Base-by-base conservation (phyloP, 2,329 filamentous ascomycete genomes). In the Leptographium wingfieldii region DNA sequence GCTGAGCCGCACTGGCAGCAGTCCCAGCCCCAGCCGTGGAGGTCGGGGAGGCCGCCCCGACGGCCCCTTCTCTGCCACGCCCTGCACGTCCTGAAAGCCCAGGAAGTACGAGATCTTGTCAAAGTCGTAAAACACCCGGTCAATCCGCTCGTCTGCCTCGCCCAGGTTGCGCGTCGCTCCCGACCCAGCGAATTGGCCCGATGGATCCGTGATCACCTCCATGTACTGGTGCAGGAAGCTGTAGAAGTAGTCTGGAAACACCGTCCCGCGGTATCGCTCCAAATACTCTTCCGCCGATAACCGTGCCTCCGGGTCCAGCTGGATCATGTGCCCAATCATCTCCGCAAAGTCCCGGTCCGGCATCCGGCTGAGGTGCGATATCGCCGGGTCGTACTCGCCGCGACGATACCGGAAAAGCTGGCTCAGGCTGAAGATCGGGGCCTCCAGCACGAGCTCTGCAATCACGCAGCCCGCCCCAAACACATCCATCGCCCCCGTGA, bases 381-480 rank as follows among this genome's bases (percentile, higher is more conserved):
- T 85, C 57, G 85, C 83, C 0, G 92, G 92, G 67, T 96, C 90
- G 69, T 96, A 97, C 69, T 99, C 92, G 65, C 90, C 88, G 63
- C 89, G 86, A 49, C 91, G 86, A 69, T 96, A 99, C 69, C 92
- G 92, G 77, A 92, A 97, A 58, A 99, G 82, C 71, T 97, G 92
- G 67, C 90, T 95, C 12, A 99, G 80, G n/a, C 85, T 95, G 73
- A 99, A 97, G n/a, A 97, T 92, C 10, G 95, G 92, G 0, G 91
- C 82, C 73, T 99, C 94, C 6, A 97, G 81, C 66, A 99, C 96
- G 46, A 99, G 79, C 71, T 99, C 94, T 1, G 94, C 94, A 67
- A 99, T 95, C 48, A 97, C 92, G 70, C 95, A 99, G 9, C 94
- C 94, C 27, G 87, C 88, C 71, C 94, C 97, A 76, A 99, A 99